Percentiles rank a stretch among this genome's conserved stretches.
Evolutionary conservation across 768 basidiomycete genomes (phyloP).

Genomic region (Udeniomyces megalosporus): DNA sequence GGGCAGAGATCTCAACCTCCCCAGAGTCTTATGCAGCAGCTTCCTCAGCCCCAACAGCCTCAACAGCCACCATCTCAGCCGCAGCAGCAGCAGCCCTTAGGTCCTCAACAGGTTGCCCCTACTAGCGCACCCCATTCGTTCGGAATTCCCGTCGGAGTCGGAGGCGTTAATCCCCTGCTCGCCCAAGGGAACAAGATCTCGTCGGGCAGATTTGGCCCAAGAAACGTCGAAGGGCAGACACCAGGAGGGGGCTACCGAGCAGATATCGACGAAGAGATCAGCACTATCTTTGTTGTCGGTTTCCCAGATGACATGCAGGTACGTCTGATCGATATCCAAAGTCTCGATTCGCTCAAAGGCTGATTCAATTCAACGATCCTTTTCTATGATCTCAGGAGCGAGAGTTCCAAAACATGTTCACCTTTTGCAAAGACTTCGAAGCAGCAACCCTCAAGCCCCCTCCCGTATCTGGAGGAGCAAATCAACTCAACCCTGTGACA

Average conservation of each 20-base stretch:
- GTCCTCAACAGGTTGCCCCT: background rate
- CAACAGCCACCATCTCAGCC: background rate
- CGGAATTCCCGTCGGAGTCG: constrained; percentile 8
- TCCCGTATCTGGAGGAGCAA: background rate
- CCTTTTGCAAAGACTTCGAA: constrained; percentile 87
- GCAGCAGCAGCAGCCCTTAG: constrained; percentile 2
- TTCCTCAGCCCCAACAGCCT: background rate
- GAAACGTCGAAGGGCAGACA: background rate
- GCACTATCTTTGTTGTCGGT: constrained; percentile 93
- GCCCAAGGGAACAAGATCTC: background rate
- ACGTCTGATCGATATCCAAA: constrained; percentile 26
- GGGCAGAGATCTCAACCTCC: background rate
- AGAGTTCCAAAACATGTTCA: constrained; percentile 99
- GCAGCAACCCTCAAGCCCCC: constrained; percentile 96
- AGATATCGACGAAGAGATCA: constrained; percentile 56
- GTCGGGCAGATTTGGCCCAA: background rate
- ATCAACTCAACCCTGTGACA: background rate
- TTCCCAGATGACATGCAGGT: constrained; percentile 99
- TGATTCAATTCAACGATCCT: background rate
- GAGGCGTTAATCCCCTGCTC: constrained; percentile 7
- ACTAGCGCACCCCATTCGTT: background rate
- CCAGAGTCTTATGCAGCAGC: background rate
- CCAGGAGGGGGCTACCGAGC: constrained; percentile 6
- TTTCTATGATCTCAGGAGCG: constrained; percentile 56
- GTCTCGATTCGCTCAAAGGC: background rate